Evolutionary conservation across 306 rosid species (phyloP).

Genomic region (Leucaena leucocephala): DNA sequence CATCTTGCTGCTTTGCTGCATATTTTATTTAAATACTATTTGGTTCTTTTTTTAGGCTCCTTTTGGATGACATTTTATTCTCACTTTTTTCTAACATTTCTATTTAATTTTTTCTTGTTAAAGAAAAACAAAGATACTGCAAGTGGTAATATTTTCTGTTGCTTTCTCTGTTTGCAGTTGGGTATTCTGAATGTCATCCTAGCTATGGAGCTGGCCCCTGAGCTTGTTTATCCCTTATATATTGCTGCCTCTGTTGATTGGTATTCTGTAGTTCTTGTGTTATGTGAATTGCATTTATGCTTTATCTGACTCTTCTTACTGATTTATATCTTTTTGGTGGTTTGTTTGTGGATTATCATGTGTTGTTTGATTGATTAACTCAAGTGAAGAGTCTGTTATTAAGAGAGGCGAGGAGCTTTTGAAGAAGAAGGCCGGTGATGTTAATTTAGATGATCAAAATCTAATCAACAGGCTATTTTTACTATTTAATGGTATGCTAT

Average conservation of each 20-base stretch:
- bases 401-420: slow-evolving; percentile 96
- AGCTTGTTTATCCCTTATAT: slow-evolving; percentile 85
- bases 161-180: slow-evolving; percentile 65
- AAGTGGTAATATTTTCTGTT: slow-evolving; percentile 25
- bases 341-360: slow-evolving; percentile 44
- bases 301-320: slow-evolving; percentile 27
- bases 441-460: slow-evolving; percentile 76
- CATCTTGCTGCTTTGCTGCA: neutral
- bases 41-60: neutral
- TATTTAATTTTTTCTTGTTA: neutral
- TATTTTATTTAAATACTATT: neutral
- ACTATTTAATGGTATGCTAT: slow-evolving; percentile 78
- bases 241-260: slow-evolving; percentile 76
- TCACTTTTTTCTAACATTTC: neutral
- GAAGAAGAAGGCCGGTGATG: slow-evolving; percentile 86
- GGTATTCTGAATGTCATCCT: slow-evolving; percentile 88
- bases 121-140: slow-evolving; percentile 13
- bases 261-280: slow-evolving; percentile 51
- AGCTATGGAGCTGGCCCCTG: slow-evolving; percentile 78
- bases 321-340: slow-evolving; percentile 34
- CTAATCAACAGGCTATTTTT: slow-evolving; percentile 74
- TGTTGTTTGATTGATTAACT: slow-evolving; percentile 51
- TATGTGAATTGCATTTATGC: slow-evolving; percentile 17
- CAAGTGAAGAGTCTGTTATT: slow-evolving; percentile 86
- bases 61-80: neutral